Base-by-base conservation (phyloP, 2,329 filamentous ascomycete species). In the Hymenoscyphus albidus region DNA sequence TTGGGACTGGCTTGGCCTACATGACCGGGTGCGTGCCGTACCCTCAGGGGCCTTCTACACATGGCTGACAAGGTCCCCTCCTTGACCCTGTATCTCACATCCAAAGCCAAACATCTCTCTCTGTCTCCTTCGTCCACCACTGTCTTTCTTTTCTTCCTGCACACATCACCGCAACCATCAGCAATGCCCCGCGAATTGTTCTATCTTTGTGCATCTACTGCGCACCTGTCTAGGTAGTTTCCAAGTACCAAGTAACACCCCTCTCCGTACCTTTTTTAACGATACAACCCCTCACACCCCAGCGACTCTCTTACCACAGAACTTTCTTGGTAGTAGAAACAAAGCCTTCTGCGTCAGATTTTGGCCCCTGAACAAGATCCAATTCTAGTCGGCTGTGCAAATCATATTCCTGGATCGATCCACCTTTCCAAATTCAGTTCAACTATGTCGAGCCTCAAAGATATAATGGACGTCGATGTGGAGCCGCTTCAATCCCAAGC, bases 381-480 rank as follows among this genome's bases (percentile, higher is more conserved):
- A 70, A 73, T 70, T 67, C 66, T 18, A 65, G 71, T 71, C 65
- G 72, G 70, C 72, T 73, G 73, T 71, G 72, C 71, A 73, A 70
- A 67, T 66, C 65, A 57, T 55, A 31, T 70, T 67, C 70, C 69
- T 66, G 68, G 68, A 68, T 68, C 65, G 62, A 68, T 65, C 61
- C 65, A 56, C 64, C 61, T 69, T 72, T 71, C 70, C 69, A 72
- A 67, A 68, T 72, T 65, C 63, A 69, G 67, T 65, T 64, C 63
- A 61, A 63, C 67, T 65, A 76, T 76, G 74, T 73, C 73, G 66
- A 75, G 71, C 68, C 68, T 76, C 68, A 73, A 73, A 69, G 73
- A 75, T 69, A 76, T 76, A 61, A 76, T 76, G 73, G 73, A 76
- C 68, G 73, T 75, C 40, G 74, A 76, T 66, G 73, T 75, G 54